phyloP scores from a whole-genome alignment of 2,329 filamentous ascomycete genomes.

The Xylaria sp. region DNA sequence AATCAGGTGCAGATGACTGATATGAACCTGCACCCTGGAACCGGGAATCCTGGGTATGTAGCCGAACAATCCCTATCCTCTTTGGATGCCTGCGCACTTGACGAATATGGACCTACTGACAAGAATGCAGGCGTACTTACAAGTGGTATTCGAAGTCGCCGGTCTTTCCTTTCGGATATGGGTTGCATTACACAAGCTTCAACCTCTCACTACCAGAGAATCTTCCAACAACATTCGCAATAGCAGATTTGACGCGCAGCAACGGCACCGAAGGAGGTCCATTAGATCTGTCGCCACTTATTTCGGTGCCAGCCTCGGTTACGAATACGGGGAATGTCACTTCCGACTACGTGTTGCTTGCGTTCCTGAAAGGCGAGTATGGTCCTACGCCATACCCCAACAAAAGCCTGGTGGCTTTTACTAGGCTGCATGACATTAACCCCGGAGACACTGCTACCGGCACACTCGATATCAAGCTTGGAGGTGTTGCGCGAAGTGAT shows the following conservation, averaged over 20 bases:
- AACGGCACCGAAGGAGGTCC: slow-evolving; percentile 52
- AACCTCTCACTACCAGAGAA: slow-evolving; percentile 40
- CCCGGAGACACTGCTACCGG: slow-evolving; percentile 49
- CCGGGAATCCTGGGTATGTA: slow-evolving; percentile 57
- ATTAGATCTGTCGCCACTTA: slow-evolving; percentile 57
- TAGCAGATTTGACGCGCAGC: slow-evolving; percentile 33
- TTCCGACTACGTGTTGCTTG: slow-evolving; percentile 65
- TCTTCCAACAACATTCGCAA: slow-evolving; percentile 45
- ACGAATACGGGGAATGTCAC: slow-evolving; percentile 58
- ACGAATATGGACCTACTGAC: not conserved
- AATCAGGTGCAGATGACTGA: slow-evolving; percentile 63
- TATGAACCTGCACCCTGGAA: slow-evolving; percentile 64
- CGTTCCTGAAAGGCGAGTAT: slow-evolving; percentile 59
- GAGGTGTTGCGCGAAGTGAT: slow-evolving; percentile 61
- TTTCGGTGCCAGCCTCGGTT: slow-evolving; percentile 56
- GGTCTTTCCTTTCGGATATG: slow-evolving; percentile 65
- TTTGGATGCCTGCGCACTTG: not conserved
- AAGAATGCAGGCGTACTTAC: slow-evolving; percentile 59
- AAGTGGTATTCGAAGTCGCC: slow-evolving; percentile 65
- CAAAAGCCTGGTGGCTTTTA: slow-evolving; percentile 64
- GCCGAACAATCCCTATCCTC: not conserved
- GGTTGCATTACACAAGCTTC: slow-evolving; percentile 70
- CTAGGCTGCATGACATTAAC: slow-evolving; percentile 55
- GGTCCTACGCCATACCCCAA: slow-evolving; percentile 63
- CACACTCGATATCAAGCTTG: slow-evolving; percentile 58